phyloP scores from a whole-genome alignment of 1,139 yeast species.

The Blastobotrys raffinosifermentans region DNA sequence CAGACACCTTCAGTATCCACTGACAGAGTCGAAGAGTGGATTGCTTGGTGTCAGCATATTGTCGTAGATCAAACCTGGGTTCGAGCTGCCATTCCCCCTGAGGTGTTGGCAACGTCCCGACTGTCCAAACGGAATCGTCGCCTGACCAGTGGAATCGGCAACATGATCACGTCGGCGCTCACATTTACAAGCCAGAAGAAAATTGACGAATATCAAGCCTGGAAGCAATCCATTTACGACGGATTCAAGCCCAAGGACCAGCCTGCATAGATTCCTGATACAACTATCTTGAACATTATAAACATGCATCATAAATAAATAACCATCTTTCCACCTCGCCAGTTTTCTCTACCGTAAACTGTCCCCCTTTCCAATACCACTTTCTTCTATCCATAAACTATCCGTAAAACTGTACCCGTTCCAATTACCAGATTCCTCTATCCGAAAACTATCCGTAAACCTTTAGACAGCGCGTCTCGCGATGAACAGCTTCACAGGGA shows the following conservation, averaged over 20 bases:
- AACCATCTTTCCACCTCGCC: no score
- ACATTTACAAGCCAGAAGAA: slow-evolving; percentile 19
- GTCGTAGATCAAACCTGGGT: slow-evolving; percentile 35
- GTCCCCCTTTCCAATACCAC: no score
- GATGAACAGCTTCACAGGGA: slow-evolving; percentile 35
- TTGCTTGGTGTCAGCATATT: slow-evolving; percentile 30
- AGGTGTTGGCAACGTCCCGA: slow-evolving; percentile 17
- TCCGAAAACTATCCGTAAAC: slow-evolving; percentile 25
- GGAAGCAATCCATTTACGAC: slow-evolving; percentile 13
- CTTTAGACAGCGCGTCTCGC: slow-evolving; percentile 38
- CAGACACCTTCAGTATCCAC: slow-evolving; percentile 8
- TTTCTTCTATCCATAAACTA: no score
- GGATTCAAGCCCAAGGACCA: no score
- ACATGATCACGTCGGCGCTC: slow-evolving; percentile 24
- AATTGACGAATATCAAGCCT: slow-evolving; percentile 18
- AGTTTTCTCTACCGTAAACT: no score
- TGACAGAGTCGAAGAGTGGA: slow-evolving; percentile 29
- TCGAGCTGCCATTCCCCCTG: slow-evolving; percentile 24
- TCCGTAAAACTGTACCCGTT: background rate
- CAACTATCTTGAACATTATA: no score
- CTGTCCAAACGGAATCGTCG: slow-evolving; percentile 15
- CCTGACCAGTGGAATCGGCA: slow-evolving; percentile 27
- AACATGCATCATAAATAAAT: no score
- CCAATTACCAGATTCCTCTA: background rate
- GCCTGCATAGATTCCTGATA: no score